Conservation (phyloP, 2,329 filamentous ascomycete genomes). For the Escovopsis weberi region DNA sequence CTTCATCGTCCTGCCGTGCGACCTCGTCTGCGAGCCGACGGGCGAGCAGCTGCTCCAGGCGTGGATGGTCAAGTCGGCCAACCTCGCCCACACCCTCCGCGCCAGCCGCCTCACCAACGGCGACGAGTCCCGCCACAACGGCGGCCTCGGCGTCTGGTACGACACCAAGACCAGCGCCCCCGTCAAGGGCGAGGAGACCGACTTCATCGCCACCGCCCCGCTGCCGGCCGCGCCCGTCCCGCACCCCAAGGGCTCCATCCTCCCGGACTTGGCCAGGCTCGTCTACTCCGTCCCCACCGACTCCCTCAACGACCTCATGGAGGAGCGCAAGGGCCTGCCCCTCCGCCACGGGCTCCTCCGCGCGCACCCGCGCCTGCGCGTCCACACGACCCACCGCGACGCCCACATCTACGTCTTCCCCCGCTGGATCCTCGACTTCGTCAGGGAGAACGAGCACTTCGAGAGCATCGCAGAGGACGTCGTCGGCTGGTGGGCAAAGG, state of each 20-base stretch:
- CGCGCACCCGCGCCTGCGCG: slow-evolving; percentile 59
- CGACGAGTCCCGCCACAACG: slow-evolving; percentile 38
- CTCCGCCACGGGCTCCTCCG: slow-evolving; percentile 63
- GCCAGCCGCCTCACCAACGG: slow-evolving; percentile 26
- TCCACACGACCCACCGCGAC: slow-evolving; percentile 75
- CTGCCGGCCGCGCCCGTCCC: slow-evolving; percentile 38
- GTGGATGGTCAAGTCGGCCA: slow-evolving; percentile 78
- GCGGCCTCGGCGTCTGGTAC: slow-evolving; percentile 83
- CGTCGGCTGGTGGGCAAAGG: slow-evolving; percentile 89
- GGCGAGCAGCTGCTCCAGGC: slow-evolving; percentile 73
- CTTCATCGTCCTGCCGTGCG: slow-evolving; percentile 84
- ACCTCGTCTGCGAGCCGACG: slow-evolving; percentile 79
- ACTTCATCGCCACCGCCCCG: slow-evolving; percentile 72
- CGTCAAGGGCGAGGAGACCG: slow-evolving; percentile 82
- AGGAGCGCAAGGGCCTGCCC: slow-evolving; percentile 58
- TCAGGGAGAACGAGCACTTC: slow-evolving; percentile 63
- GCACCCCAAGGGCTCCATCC: slow-evolving; percentile 42
- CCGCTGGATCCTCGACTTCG: slow-evolving; percentile 76
- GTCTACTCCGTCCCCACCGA: slow-evolving; percentile 83
- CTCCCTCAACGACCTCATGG: slow-evolving; percentile 69
- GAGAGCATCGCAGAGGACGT: slow-evolving; percentile 87
- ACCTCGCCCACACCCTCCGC: slow-evolving; percentile 46
- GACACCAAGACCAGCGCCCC: slow-evolving; percentile 62
- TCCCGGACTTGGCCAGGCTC: slow-evolving; percentile 57
- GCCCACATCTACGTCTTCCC: slow-evolving; percentile 93